Percentiles rank a stretch among this genome's conserved stretches.
Conservation (phyloP, 495 filamentous ascomycete species). For the Chaetomium fimeti region DNA sequence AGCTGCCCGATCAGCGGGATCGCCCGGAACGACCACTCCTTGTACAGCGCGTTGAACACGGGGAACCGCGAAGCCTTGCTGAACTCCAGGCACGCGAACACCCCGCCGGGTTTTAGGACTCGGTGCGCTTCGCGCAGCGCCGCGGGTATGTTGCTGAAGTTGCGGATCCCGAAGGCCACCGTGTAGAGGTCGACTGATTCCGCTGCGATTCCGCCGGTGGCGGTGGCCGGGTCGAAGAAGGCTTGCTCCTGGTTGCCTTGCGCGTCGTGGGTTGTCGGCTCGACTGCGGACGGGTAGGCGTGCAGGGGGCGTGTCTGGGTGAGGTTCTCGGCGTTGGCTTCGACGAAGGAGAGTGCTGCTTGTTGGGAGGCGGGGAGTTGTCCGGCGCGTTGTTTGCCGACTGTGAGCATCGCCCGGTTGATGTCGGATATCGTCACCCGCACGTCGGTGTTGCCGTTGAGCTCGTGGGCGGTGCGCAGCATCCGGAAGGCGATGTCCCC, state of each 20-base stretch:
- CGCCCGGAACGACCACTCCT: conserved; percentile 90
- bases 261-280: conserved; percentile 16
- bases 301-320: conserved; percentile 28
- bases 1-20: conserved; percentile 95
- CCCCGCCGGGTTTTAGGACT: conserved; percentile 88
- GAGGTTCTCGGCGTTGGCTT: conserved; percentile 86
- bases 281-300: conserved; percentile 1
- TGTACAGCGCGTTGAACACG: conserved; percentile 82
- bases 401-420: conserved; percentile 88
- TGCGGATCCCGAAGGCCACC: conserved; percentile 95
- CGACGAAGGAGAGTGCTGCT: conserved; percentile 66
- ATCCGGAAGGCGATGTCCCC: conserved; percentile 98
- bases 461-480: conserved; percentile 79
- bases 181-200: conserved; percentile 84
- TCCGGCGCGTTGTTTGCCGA: conserved; percentile 72
- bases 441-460: conserved; percentile 76
- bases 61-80: conserved; percentile 68
- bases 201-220: conserved; percentile 50
- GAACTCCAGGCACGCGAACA: conserved; percentile 97
- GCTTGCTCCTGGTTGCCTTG: conserved; percentile 11
- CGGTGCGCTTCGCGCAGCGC: conserved; percentile 80
- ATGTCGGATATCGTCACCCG: conserved; percentile 91
- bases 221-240: conserved; percentile 30
- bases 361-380: conserved; percentile 46
- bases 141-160: conserved; percentile 82